Conservation (phyloP, 164 flowering plant genomes). For the Piper longum region DNA sequence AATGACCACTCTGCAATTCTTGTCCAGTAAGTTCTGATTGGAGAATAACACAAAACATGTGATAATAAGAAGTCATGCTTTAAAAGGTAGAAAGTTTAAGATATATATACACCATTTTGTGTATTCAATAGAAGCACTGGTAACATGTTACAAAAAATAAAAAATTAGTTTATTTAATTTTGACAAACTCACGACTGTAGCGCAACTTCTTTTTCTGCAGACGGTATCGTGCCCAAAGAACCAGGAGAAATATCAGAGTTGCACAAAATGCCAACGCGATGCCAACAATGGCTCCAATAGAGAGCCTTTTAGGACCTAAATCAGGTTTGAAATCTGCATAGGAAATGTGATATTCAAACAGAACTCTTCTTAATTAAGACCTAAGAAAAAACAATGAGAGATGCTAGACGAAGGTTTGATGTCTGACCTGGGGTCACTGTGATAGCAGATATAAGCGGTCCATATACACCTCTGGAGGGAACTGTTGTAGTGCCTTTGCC, state of each 20-base stretch:
- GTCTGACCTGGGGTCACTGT: constrained; percentile 20
- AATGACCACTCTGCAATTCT: constrained; percentile 23
- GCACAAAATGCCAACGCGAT: not conserved
- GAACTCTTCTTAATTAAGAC: not conserved
- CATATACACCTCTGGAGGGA: constrained; percentile 31
- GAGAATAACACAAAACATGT: not conserved
- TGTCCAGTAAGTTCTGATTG: constrained; percentile 18
- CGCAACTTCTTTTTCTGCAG: not conserved
- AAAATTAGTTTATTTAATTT: no score
- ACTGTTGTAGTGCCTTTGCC: constrained; percentile 35
- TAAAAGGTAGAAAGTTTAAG: not conserved
- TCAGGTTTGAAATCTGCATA: not conserved
- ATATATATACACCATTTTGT: constrained; percentile 28
- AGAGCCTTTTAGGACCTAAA: not conserved
- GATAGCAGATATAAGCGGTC: constrained; percentile 45
- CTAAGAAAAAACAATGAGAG: not conserved
- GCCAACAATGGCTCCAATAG: not conserved
- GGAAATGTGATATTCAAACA: not conserved
- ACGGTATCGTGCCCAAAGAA: not conserved
- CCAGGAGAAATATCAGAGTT: not conserved
- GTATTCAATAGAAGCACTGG: constrained; percentile 20
- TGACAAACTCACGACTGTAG: not conserved
- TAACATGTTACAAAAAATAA: no score
- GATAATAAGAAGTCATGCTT: not conserved
- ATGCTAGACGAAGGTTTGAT: not conserved